These are phyloP conservation scores for Edaphochlamys debaryana DNA, from an alignment of 139 green algal genomes.

Conservation along the genomic window DNA sequence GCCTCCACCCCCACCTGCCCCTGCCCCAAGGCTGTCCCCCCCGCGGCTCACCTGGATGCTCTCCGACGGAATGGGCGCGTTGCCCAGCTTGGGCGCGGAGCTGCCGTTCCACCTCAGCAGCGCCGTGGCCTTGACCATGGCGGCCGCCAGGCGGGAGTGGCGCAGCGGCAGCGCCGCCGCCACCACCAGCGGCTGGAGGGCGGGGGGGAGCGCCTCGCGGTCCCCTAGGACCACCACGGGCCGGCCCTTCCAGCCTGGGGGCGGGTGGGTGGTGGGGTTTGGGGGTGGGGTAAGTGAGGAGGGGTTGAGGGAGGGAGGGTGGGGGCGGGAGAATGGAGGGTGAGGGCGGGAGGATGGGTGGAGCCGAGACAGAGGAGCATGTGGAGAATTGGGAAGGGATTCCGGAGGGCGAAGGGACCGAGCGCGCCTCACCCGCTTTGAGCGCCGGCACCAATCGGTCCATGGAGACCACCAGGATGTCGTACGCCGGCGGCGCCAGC, in stretches of 20 bases:
- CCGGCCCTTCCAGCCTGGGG: constrained; percentile 67
- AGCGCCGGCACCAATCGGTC: constrained; percentile 48
- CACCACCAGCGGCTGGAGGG: constrained; percentile 60
- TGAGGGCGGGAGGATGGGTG: too few relatives aligned
- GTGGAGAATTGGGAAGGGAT: too few relatives aligned
- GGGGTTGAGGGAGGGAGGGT: too few relatives aligned
- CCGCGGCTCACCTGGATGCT: constrained; percentile 11
- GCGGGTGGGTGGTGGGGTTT: too few relatives aligned
- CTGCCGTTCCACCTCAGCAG: constrained; percentile 45
- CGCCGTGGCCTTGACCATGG: constrained; percentile 51
- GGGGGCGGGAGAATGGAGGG: too few relatives aligned
- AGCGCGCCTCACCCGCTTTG: too few relatives aligned
- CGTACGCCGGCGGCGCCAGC: background rate
- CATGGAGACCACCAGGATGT: constrained; percentile 60
- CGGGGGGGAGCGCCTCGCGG: constrained; percentile 46
- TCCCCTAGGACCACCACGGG: constrained; percentile 69
- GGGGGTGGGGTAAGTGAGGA: too few relatives aligned
- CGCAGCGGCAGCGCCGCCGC: constrained; percentile 25
- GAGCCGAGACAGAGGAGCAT: too few relatives aligned
- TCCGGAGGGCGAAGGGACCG: too few relatives aligned
- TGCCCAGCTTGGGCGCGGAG: constrained; percentile 38
- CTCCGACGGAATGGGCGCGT: constrained; percentile 33
- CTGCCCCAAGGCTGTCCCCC: too few relatives aligned
- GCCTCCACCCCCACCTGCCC: too few relatives aligned
- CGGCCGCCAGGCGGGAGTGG: constrained; percentile 43